These are phyloP conservation scores for Volvox africanus DNA, from an alignment of 139 green algal species.

Conservation along the genomic window DNA sequence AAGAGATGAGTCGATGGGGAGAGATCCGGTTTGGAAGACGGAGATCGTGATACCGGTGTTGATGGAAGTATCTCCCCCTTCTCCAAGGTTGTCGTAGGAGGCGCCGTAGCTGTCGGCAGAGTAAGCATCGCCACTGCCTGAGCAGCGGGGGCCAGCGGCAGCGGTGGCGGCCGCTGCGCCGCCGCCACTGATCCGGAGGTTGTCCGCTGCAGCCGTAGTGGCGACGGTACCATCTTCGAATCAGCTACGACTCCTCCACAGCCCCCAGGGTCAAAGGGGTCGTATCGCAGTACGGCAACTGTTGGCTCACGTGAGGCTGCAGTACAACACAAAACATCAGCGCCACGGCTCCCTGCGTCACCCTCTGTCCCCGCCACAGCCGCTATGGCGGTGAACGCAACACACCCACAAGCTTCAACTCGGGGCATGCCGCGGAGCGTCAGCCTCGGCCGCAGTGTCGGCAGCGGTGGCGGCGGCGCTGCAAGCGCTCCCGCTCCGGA, in stretches of 20 bases:
- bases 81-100: not conserved
- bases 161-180: not conserved
- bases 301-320: conserved; percentile 10
- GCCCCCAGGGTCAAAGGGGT: not conserved
- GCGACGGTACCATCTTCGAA: not conserved
- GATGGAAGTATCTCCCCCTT: not conserved
- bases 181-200: not conserved
- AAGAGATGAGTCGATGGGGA: conserved; percentile 46
- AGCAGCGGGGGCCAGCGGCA: not conserved
- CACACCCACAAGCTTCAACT: not conserved
- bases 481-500: not conserved
- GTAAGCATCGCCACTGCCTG: not conserved
- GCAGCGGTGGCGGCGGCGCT: conserved; percentile 15
- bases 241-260: not conserved
- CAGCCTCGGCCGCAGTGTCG: conserved; percentile 11
- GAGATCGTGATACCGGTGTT: conserved; percentile 11
- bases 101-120: not conserved
- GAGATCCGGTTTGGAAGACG: conserved; percentile 46
- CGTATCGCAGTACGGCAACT: conserved; percentile 1
- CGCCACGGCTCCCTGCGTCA: not conserved
- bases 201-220: not conserved
- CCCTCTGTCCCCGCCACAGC: not conserved
- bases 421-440: conserved; percentile 24
- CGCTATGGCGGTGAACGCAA: not conserved
- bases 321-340: conserved; percentile 6